Conservation (phyloP, 768 basidiomycete species). For the Asterophora lycoperdoides region DNA sequence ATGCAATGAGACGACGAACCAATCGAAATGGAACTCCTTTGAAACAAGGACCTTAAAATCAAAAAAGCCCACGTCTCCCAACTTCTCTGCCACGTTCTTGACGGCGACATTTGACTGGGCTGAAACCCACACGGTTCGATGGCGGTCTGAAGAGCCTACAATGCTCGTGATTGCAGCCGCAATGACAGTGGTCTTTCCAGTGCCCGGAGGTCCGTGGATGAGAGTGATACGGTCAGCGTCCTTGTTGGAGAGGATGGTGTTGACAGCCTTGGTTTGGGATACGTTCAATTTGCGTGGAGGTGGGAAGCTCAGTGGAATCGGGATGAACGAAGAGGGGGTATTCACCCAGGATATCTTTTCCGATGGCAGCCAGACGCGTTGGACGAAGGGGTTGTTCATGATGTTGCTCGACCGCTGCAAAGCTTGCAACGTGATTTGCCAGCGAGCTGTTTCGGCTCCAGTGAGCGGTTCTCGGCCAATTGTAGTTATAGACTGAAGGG, state of each 20-base stretch:
- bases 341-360: slow-evolving; percentile 13
- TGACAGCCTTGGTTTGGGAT: slow-evolving; percentile 33
- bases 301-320: slow-evolving; percentile 17
- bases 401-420: slow-evolving; percentile 24
- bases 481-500: slow-evolving; percentile 34
- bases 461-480: slow-evolving; percentile 46
- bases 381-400: slow-evolving; percentile 31
- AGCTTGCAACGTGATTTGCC: slow-evolving; percentile 23
- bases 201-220: slow-evolving; percentile 55
- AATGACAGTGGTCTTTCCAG: slow-evolving; percentile 64
- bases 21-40: slow-evolving; percentile 56
- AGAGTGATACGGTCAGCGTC: slow-evolving; percentile 26
- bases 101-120: slow-evolving; percentile 79
- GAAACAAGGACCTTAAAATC: slow-evolving; percentile 64
- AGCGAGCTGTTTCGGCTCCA: slow-evolving; percentile 35
- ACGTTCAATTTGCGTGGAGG: slow-evolving; percentile 25
- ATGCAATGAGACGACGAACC: slow-evolving; percentile 37
- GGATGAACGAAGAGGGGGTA: not conserved
- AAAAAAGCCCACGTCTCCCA: slow-evolving; percentile 40
- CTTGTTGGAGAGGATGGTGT: slow-evolving; percentile 30
- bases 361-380: slow-evolving; percentile 29
- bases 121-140: slow-evolving; percentile 52
- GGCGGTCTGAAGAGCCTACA: slow-evolving; percentile 21
- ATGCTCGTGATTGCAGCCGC: slow-evolving; percentile 42
- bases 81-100: slow-evolving; percentile 75